Conservation (phyloP, 352 stramenopile genomes). For the Pythium oligandrum region DNA sequence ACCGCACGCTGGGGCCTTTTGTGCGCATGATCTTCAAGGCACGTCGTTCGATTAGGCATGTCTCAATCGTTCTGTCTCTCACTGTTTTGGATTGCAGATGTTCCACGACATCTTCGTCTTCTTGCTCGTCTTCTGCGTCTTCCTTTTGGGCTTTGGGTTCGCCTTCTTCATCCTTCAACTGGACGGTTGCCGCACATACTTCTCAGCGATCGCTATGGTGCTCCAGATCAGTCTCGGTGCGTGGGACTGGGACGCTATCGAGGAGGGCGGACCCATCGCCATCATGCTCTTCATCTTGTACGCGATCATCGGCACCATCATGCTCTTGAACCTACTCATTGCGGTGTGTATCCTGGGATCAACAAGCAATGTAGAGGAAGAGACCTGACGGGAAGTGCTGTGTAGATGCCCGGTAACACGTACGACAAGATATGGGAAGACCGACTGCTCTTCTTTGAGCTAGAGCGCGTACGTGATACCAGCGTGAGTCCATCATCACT, state of each 20-base stretch:
- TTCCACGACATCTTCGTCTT: constrained; percentile 77
- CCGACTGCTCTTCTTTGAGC: constrained; percentile 71
- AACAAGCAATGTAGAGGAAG: neutral
- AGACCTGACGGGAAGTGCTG: neutral
- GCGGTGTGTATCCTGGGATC: constrained; percentile 31
- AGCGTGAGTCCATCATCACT: too few species aligned
- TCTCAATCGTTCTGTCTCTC: neutral
- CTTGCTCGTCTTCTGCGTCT: constrained; percentile 67
- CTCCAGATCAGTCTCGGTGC: constrained; percentile 71
- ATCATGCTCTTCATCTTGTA: constrained; percentile 71
- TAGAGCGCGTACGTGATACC: constrained; percentile 45
- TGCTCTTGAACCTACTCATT: constrained; percentile 77
- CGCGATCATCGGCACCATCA: constrained; percentile 76
- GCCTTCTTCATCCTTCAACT: constrained; percentile 84
- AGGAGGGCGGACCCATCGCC: constrained; percentile 61
- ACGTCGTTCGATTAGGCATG: neutral
- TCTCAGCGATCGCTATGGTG: constrained; percentile 46
- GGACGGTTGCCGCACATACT: constrained; percentile 63
- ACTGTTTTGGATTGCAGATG: constrained; percentile 38
- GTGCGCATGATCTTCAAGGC: constrained; percentile 86
- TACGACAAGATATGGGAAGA: constrained; percentile 87
- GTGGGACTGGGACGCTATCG: constrained; percentile 74
- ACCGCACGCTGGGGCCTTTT: constrained; percentile 59
- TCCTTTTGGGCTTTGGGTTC: constrained; percentile 70
- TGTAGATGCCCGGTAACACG: constrained; percentile 80